Conservation (phyloP, 75 land plant genomes). For the Ceratopteris richardii region DNA sequence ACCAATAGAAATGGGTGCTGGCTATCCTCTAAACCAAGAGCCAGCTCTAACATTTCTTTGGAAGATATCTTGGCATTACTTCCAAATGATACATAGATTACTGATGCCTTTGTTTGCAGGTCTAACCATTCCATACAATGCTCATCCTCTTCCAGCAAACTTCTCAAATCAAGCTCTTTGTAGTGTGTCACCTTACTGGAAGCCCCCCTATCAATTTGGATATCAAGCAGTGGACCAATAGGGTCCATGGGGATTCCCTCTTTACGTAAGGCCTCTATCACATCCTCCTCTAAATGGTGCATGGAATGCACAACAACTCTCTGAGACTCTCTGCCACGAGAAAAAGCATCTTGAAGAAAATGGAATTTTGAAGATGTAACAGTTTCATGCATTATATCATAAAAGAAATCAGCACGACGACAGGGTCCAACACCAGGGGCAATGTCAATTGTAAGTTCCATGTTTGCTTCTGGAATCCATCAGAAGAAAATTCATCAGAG, state of each 20-base stretch:
- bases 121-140: constrained; percentile 51
- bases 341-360: constrained; percentile 1
- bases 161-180: background rate
- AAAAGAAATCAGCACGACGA: background rate
- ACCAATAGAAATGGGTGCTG: constrained; percentile 46
- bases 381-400: background rate
- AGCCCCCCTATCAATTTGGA: background rate
- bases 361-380: constrained; percentile 15
- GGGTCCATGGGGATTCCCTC: constrained; percentile 3
- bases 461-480: background rate
- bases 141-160: constrained; percentile 11
- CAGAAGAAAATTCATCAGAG: too few species aligned
- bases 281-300: constrained; percentile 27
- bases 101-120: constrained; percentile 25
- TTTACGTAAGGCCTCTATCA: background rate
- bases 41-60: constrained; percentile 48
- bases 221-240: constrained; percentile 15
- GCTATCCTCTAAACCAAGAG: constrained; percentile 46
- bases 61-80: constrained; percentile 37
- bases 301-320: constrained; percentile 28
- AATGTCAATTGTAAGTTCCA: background rate
- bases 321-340: constrained; percentile 10
- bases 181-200: background rate
- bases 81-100: constrained; percentile 63
- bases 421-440: constrained; percentile 1